These are phyloP conservation scores for Triticum aestivum DNA, from an alignment of 176 grass and related monocot genomes.

Conservation along the genomic window DNA sequence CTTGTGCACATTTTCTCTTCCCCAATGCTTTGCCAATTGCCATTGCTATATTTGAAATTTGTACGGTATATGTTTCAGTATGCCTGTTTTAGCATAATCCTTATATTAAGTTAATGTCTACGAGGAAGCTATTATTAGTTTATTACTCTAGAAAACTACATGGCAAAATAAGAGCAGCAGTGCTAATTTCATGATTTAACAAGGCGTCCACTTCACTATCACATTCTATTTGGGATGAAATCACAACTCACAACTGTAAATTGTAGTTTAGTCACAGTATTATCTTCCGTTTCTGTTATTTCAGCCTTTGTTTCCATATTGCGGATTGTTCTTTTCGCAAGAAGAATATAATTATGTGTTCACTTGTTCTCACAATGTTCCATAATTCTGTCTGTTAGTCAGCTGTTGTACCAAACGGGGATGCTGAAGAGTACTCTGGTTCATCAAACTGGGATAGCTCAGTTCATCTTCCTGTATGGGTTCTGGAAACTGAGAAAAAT, in stretches of 20 bases:
- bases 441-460: slow-evolving; percentile 65
- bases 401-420: slow-evolving; percentile 23
- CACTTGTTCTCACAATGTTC: neutral
- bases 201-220: neutral
- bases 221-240: neutral
- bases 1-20: neutral
- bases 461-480: slow-evolving; percentile 81
- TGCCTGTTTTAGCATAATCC: neutral
- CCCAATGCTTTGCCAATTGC: neutral
- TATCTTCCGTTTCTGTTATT: neutral
- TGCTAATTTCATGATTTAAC: slow-evolving; percentile 10
- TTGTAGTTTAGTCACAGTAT: neutral
- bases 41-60: neutral
- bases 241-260: neutral
- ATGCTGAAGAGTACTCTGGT: neutral
- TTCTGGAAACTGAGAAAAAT: slow-evolving; percentile 74
- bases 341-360: neutral
- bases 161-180: neutral
- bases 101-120: neutral
- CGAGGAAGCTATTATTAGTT: neutral
- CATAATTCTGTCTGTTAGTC: slow-evolving; percentile 26
- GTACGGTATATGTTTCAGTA: neutral
- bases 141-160: neutral
- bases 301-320: neutral
- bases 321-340: neutral